Conservation (phyloP, 305 asterid genomes). For the Solanum aculeatissimum region DNA sequence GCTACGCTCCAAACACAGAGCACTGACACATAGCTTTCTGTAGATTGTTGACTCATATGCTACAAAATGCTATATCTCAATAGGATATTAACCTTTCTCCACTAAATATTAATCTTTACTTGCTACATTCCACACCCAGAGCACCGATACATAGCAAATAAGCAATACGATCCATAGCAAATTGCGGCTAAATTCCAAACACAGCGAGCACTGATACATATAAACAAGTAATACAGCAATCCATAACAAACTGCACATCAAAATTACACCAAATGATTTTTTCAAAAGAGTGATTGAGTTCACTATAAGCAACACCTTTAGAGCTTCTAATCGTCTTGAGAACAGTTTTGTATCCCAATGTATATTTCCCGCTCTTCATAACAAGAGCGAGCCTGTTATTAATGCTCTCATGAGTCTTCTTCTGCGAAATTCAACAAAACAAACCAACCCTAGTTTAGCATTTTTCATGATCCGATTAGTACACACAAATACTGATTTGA, state of each 20-base stretch:
- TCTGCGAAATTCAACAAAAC: constrained; percentile 17
- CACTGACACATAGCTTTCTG: not conserved
- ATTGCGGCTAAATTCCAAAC: not conserved
- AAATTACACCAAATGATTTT: not conserved
- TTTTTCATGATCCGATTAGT: not conserved
- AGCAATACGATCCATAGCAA: not conserved
- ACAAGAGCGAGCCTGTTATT: constrained; percentile 77
- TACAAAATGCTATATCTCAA: not conserved
- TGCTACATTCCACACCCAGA: not conserved
- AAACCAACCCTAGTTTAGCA: not conserved
- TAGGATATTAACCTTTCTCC: not conserved
- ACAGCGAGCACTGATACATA: not conserved
- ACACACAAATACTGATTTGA: not conserved
- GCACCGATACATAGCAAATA: not conserved
- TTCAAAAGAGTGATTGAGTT: not conserved
- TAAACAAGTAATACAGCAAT: too few relatives aligned
- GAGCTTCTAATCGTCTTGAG: constrained; percentile 73
- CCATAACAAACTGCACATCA: not conserved
- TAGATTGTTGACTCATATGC: not conserved
- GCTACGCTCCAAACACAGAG: not conserved
- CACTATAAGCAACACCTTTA: constrained; percentile 30
- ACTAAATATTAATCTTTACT: not conserved
- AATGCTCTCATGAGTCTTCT: constrained; percentile 84
- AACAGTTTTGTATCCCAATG: constrained; percentile 83
- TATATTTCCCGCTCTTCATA: constrained; percentile 76